Evolutionary conservation across 2,329 filamentous ascomycete genomes (phyloP), one percentile per base, ranked within the genome.

Genomic region (Aspergillus ustus): DNA sequence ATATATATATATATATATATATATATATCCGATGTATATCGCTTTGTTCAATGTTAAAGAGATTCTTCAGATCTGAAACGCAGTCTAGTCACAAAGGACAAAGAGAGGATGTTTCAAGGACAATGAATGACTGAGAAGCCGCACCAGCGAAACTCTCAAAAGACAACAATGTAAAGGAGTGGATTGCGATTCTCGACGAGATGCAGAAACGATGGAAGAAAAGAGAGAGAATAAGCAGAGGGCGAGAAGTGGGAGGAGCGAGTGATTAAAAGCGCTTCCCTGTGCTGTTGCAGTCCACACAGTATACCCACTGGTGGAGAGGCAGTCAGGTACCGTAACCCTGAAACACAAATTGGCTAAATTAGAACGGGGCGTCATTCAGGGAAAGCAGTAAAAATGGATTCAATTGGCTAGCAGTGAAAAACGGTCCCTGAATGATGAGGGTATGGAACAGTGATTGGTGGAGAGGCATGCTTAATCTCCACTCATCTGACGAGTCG

Each of bases 321-420:
- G 34, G 34, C 34, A 55, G 54, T 63, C 46, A 56, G 59, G 59
- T 57, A 58, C 29, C 40, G 54, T 48, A 56, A 52, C 52, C 29
- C 50, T 20, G 52, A 63, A 62, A 61, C 52, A 43, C 53, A 62
- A 48, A 53, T 59, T 57, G 60, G 57, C 62, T 52, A 56, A 64
- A 61, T 63, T 61, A 67, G 67, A 66, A 68, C 55, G 63, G 66
- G 67, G 66, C 34, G 59, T 44, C 53, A 60, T 62, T 67, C 66
- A 67, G 61, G 66, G 63, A 66, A 59, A 34, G 46, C n/a, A 50
- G 28, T 20, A 3, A 15, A 34, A 20, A 13, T 8, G 4, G 7
- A 4, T 4, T 1, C 62, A n/a, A 69, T 69, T 69, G 67, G 66
- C 3, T 15, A 44, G 1, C 1, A 13, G 20, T 22, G 17, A 34